These are phyloP conservation scores for Leishmania mexicana DNA, from an alignment of 208 protist genomes.

Conservation along the genomic window DNA sequence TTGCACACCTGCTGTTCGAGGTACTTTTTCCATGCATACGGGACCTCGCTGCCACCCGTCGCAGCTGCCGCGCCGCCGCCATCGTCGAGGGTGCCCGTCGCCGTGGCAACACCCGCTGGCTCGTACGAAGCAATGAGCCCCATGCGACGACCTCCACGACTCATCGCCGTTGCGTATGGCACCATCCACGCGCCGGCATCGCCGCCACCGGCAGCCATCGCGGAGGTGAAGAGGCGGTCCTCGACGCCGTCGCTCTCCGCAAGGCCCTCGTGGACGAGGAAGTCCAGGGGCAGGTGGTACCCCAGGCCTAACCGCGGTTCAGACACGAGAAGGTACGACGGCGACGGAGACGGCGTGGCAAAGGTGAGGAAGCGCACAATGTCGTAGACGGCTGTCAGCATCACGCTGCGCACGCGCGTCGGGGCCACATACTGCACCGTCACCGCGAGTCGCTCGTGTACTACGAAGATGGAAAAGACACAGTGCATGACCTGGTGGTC, in stretches of 20 bases:
- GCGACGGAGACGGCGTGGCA: constrained; percentile 47
- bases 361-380: constrained; percentile 70
- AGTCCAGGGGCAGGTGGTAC: constrained; percentile 80
- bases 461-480: constrained; percentile 77
- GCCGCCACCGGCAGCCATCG: background rate
- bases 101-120: constrained; percentile 12
- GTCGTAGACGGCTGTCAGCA: constrained; percentile 80
- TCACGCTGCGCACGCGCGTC: constrained; percentile 58
- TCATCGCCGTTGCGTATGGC: constrained; percentile 49
- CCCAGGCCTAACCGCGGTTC: constrained; percentile 85
- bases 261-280: constrained; percentile 53
- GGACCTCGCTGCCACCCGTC: constrained; percentile 6
- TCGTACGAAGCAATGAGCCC: constrained; percentile 69
- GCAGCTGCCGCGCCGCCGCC: background rate
- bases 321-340: constrained; percentile 83
- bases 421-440: constrained; percentile 81
- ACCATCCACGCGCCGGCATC: constrained; percentile 13
- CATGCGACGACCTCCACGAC: constrained; percentile 51
- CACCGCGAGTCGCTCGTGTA: constrained; percentile 62
- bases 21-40: constrained; percentile 31
- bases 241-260: constrained; percentile 35
- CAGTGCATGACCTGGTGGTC: constrained; percentile 44
- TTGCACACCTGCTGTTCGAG: constrained; percentile 42
- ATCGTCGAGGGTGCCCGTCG: background rate
- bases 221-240: constrained; percentile 25